These are phyloP conservation scores for Trichoderma cornu-damae DNA, from an alignment of 2,329 filamentous ascomycete species.

Conservation along the genomic window DNA sequence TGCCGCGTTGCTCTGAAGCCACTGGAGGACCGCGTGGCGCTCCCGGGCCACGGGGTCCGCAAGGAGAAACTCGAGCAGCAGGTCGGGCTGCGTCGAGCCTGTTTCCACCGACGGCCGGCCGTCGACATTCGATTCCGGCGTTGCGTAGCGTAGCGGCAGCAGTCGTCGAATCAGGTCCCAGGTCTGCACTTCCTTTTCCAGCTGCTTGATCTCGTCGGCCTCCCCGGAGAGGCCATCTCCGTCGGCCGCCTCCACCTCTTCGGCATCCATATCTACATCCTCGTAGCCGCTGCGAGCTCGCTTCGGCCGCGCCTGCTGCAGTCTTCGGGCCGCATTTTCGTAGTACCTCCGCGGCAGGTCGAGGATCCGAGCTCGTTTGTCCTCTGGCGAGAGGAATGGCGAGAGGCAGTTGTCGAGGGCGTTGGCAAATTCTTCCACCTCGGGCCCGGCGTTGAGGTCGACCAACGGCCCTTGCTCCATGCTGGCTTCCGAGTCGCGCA, in stretches of 20 bases:
- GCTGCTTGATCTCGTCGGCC: slow-evolving; percentile 39
- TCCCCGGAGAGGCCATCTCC: slow-evolving; percentile 24
- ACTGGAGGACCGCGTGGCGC: slow-evolving; percentile 73
- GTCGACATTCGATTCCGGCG: slow-evolving; percentile 21
- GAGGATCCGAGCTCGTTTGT: slow-evolving; percentile 62
- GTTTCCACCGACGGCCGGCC: slow-evolving; percentile 32
- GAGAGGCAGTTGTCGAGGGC: slow-evolving; percentile 69
- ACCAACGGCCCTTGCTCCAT: slow-evolving; percentile 26
- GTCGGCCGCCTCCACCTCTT: slow-evolving; percentile 41
- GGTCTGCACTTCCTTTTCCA: slow-evolving; percentile 80
- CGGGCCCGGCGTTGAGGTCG: slow-evolving; percentile 61
- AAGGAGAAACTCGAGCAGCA: slow-evolving; percentile 68
- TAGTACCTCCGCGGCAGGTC: slow-evolving; percentile 56
- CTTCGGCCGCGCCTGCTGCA: slow-evolving; percentile 31
- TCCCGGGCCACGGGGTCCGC: slow-evolving; percentile 70
- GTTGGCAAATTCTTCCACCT: slow-evolving; percentile 83
- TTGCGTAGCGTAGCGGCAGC: slow-evolving; percentile 62
- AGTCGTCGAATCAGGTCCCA: slow-evolving; percentile 81
- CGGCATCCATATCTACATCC: slow-evolving; percentile 52
- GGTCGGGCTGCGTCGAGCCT: slow-evolving; percentile 22
- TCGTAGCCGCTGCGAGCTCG: slow-evolving; percentile 34
- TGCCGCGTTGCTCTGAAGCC: slow-evolving; percentile 75
- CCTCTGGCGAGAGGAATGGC: slow-evolving; percentile 42
- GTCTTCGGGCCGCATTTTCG: slow-evolving; percentile 42
- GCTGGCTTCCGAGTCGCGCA: slow-evolving; percentile 24